These are phyloP conservation scores for Cardiospermum halicacabum DNA, from an alignment of 345 rosid genomes.

Conservation along the genomic window DNA sequence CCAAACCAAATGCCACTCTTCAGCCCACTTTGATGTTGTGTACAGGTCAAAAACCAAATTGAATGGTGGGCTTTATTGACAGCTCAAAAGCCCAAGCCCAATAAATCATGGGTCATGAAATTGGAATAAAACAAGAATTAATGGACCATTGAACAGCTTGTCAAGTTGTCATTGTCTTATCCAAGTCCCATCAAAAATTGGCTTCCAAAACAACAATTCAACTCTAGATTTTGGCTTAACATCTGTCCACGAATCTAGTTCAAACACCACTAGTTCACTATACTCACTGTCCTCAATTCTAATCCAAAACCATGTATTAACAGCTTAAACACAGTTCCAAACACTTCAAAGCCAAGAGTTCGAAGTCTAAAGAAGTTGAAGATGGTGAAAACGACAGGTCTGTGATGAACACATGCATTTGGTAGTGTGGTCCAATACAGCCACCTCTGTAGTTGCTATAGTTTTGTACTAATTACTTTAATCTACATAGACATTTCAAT, in stretches of 20 bases:
- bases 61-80: neutral
- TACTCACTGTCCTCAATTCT: no score
- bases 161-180: no score
- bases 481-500: neutral
- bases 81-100: no score
- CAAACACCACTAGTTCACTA: no score
- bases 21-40: neutral
- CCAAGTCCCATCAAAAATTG: no score
- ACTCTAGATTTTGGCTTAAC: no score
- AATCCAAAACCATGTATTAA: neutral
- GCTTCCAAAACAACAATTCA: no score
- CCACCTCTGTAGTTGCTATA: neutral
- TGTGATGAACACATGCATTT: neutral
- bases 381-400: constrained; percentile 7
- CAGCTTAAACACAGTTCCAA: neutral
- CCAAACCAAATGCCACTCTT: no score
- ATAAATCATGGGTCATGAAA: neutral
- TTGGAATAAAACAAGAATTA: no score
- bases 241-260: no score
- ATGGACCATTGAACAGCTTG: no score
- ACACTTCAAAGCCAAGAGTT: neutral
- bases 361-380: neutral
- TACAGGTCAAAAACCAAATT: neutral
- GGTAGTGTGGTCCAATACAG: constrained; percentile 9
- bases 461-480: neutral